Evolutionary conservation across 31 red algal species (phyloP).

Genomic region (Odonthalia washingtoniensis): DNA sequence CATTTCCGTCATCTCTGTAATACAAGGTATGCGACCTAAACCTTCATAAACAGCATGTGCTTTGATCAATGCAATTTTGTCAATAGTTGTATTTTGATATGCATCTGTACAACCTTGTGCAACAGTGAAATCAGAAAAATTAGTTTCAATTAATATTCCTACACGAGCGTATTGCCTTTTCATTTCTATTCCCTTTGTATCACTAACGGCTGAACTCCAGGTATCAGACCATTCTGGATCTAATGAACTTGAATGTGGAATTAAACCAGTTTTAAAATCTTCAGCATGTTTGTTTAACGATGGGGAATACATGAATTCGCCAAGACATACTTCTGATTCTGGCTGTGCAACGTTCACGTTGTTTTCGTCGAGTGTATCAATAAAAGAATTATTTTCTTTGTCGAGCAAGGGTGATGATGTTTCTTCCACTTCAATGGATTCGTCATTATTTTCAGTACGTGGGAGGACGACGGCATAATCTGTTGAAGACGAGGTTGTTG

Average conservation of each 20-base stretch:
- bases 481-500: no score
- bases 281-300: conserved; percentile 59
- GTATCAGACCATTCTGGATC: conserved; percentile 40
- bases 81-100: conserved; percentile 46
- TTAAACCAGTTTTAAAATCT: conserved; percentile 42
- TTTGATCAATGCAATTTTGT: conserved; percentile 64
- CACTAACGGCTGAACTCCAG: conserved; percentile 68
- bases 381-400: no score
- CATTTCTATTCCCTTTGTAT: conserved; percentile 54
- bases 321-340: conserved; percentile 15
- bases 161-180: conserved; percentile 70
- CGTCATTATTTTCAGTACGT: no score
- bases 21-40: conserved; percentile 73
- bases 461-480: no score
- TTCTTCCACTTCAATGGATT: no score
- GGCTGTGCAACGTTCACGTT: no score
- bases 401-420: no score
- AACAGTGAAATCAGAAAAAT: conserved; percentile 81
- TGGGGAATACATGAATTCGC: conserved; percentile 58
- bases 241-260: neutral
- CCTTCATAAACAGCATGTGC: conserved; percentile 71
- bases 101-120: conserved; percentile 37
- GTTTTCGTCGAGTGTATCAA: no score
- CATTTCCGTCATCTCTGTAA: conserved; percentile 74
- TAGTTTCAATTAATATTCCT: conserved; percentile 75